Base-by-base conservation (phyloP, 306 rosid species). In the Senna tora region DNA sequence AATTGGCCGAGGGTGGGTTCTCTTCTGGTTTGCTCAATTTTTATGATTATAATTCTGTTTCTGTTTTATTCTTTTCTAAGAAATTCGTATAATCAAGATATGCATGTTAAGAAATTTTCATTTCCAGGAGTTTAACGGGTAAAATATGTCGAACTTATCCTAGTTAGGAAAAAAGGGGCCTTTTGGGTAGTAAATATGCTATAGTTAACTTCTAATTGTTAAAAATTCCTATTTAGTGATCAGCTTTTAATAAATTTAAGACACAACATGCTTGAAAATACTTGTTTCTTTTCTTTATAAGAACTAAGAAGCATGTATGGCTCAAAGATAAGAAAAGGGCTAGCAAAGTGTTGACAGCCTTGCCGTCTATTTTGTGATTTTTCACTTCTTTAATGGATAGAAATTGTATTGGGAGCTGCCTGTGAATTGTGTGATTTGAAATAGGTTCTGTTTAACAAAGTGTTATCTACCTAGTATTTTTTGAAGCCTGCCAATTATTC, bases 1-100 rank as follows among this genome's bases (percentile, higher is more conserved):
- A 94, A 87, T 25, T 94, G 74, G 87, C 99, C 99, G 46, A 85
- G 82, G 87, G 98, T 92, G 58, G 34, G 84, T 80, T 10, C 20
- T 39, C n/a, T 25, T 65, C 32, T 14, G 21, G 8, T 50, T 50
- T 17, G 55, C 22, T 50, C 21, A 17, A 19, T 4, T 50, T 17
- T n/a, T 50, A 50, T 50, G 16, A 16, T 50, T 50, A 50, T 50
- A 17, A 16, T 50, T 33, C 20, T 28, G 7, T 59, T 5, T 51
- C 13, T 1, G 9, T 71, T 36, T 52, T 49, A 36, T 50, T 41
- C 0, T 2, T 54, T 54, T 50, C 16, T 7, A 7, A 50, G n/a
- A 6, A 17, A 20, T 47, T 7, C 9, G 4, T 5, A 47, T 47
- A n/a, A 4, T 47, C 9, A n/a, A n/a, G 8, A 47, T n/a, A 13